phyloP scores from a whole-genome alignment of 1,284 basidiomycete species.

The Boletus subluridellus region DNA sequence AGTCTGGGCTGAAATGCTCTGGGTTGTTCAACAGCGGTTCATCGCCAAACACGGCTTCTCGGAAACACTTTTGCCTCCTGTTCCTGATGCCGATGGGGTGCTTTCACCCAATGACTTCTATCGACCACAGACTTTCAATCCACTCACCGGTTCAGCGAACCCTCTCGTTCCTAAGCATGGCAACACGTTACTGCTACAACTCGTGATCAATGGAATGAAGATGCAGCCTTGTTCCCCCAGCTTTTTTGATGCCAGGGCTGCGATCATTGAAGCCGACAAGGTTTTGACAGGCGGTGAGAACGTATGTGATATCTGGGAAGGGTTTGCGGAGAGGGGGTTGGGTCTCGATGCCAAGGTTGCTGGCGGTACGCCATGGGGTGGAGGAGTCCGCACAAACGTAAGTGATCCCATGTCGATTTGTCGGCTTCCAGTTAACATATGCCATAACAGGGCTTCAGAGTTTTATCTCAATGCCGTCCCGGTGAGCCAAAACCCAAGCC shows the following conservation, averaged over 20 bases:
- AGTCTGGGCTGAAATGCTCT: too few relatives aligned
- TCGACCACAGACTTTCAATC: conserved; percentile 30
- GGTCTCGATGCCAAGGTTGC: conserved; percentile 71
- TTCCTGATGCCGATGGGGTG: too few relatives aligned
- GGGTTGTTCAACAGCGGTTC: too few relatives aligned
- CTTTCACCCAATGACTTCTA: too few relatives aligned
- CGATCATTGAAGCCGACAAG: conserved; percentile 90
- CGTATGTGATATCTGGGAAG: conserved; percentile 84
- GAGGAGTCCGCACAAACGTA: conserved; percentile 69
- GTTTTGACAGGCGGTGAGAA: conserved; percentile 91
- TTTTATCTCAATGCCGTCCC: conserved; percentile 28
- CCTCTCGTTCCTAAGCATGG: conserved; percentile 86
- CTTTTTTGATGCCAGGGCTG: conserved; percentile 91
- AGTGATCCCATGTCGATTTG: conserved; percentile 14
- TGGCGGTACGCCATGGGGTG: conserved; percentile 91
- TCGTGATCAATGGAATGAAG: conserved; percentile 64
- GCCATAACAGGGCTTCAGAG: conserved; percentile 27
- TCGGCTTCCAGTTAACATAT: background rate
- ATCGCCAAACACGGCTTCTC: too few relatives aligned
- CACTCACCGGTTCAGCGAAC: conserved; percentile 50
- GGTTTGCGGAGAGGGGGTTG: conserved; percentile 82
- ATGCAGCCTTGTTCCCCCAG: conserved; percentile 63
- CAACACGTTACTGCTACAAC: conserved; percentile 65
- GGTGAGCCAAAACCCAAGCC: conserved; percentile 26
- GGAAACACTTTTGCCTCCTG: too few relatives aligned